Evolutionary conservation across 2,329 filamentous ascomycete genomes (phyloP).

Genomic region (Diaporthe destruens): DNA sequence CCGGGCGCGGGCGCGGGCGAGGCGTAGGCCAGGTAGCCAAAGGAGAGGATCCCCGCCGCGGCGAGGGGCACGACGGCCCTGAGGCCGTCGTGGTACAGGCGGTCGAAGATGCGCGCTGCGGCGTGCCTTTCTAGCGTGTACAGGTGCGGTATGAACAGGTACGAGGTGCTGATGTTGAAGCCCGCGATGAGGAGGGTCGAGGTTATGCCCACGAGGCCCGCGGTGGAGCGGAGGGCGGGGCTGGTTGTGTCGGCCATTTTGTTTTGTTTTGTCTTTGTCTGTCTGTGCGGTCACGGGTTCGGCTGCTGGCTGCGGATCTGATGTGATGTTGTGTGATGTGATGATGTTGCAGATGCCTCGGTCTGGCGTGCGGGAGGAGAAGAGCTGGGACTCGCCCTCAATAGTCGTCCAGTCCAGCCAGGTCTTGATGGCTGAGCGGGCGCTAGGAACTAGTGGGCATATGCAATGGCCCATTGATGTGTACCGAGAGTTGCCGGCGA

Average conservation of each 20-base stretch:
- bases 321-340: neutral
- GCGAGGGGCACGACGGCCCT: slow-evolving; percentile 38
- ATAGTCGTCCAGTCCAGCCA: no score
- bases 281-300: neutral
- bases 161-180: slow-evolving; percentile 37
- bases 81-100: slow-evolving; percentile 34
- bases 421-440: neutral
- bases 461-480: neutral
- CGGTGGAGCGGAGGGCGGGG: slow-evolving; percentile 7
- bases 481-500: neutral
- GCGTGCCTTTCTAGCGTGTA: slow-evolving; percentile 16
- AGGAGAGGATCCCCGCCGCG: slow-evolving; percentile 22
- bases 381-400: neutral
- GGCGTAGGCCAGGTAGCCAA: slow-evolving; percentile 1
- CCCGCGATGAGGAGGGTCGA: slow-evolving; percentile 17
- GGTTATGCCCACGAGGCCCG: slow-evolving; percentile 34
- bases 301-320: neutral
- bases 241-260: slow-evolving; percentile 29
- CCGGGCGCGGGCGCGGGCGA: neutral
- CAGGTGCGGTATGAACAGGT: slow-evolving; percentile 36
- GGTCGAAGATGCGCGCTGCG: slow-evolving; percentile 22
- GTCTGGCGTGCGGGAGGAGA: neutral
- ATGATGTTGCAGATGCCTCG: slow-evolving; percentile 5
- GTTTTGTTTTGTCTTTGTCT: no score
- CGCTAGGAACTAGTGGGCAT: neutral